Conservation (phyloP, 352 stramenopile genomes). For the Phytophthora sansomeana region DNA sequence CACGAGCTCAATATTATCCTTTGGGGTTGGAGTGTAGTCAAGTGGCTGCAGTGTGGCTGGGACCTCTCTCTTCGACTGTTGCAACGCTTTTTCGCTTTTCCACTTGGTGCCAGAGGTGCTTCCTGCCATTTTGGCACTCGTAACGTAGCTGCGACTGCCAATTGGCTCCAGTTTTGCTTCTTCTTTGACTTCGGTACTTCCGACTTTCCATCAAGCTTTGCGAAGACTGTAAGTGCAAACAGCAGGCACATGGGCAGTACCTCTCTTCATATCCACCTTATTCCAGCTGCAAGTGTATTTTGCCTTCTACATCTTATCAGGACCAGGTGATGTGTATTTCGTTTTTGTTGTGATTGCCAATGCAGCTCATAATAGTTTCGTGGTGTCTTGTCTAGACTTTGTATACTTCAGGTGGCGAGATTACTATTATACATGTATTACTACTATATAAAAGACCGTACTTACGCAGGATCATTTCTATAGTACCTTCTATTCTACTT, state of each 20-base stretch:
- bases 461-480: no score
- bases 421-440: no score
- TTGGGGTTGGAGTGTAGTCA: slow-evolving; percentile 67
- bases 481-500: no score
- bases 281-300: not conserved
- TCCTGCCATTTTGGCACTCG: slow-evolving; percentile 33
- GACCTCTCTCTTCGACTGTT: slow-evolving; percentile 45
- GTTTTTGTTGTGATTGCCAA: not conserved
- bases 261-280: slow-evolving; percentile 17
- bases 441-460: no score
- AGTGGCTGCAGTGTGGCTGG: slow-evolving; percentile 66
- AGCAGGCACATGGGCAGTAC: slow-evolving; percentile 1
- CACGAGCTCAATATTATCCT: slow-evolving; percentile 62
- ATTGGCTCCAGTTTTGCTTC: slow-evolving; percentile 10
- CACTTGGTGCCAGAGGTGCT: slow-evolving; percentile 35
- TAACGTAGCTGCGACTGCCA: slow-evolving; percentile 5
- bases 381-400: not conserved
- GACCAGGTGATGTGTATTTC: not conserved
- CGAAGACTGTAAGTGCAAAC: not conserved
- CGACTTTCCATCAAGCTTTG: not conserved
- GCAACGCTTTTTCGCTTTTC: slow-evolving; percentile 53
- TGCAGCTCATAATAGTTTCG: not conserved
- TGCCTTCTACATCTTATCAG: slow-evolving; percentile 31
- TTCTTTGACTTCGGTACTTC: slow-evolving; percentile 7
- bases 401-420: no score